phyloP scores from a whole-genome alignment of 306 rosid genomes.

The Boehmeria nivea region DNA sequence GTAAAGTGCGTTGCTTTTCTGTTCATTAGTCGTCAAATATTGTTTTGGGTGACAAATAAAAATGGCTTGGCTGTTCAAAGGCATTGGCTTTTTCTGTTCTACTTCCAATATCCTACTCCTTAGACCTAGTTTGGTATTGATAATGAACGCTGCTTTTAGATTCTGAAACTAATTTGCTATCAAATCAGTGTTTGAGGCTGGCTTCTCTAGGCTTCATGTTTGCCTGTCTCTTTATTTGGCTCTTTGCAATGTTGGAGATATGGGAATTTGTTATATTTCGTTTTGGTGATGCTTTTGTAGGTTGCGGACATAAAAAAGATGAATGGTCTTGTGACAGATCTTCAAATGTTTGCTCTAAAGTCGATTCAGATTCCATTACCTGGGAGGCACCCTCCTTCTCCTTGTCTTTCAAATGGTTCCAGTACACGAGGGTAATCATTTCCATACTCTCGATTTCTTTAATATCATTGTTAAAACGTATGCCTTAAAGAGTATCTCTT shows the following conservation, averaged over 20 bases:
- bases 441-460: not conserved
- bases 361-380: conserved; percentile 80
- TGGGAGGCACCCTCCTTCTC: conserved; percentile 91
- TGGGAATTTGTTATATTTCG: not conserved
- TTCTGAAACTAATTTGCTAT: too few relatives aligned
- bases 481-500: not conserved
- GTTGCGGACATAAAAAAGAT: conserved; percentile 70
- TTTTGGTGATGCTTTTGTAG: conserved; percentile 36
- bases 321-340: conserved; percentile 82
- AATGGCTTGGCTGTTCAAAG: too few relatives aligned
- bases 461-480: not conserved
- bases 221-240: not conserved
- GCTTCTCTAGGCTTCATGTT: not conserved
- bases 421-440: conserved; percentile 30
- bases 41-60: too few relatives aligned
- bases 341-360: conserved; percentile 85
- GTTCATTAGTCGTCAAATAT: too few relatives aligned
- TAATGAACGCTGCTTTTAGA: too few relatives aligned
- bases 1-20: too few relatives aligned
- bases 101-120: too few relatives aligned
- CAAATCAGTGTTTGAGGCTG: not conserved
- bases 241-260: too few relatives aligned
- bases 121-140: too few relatives aligned
- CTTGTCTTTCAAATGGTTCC: conserved; percentile 54
- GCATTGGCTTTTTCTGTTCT: too few relatives aligned